phyloP scores from a whole-genome alignment of 805 yeast species.

The Kregervanrija fluxuum region DNA sequence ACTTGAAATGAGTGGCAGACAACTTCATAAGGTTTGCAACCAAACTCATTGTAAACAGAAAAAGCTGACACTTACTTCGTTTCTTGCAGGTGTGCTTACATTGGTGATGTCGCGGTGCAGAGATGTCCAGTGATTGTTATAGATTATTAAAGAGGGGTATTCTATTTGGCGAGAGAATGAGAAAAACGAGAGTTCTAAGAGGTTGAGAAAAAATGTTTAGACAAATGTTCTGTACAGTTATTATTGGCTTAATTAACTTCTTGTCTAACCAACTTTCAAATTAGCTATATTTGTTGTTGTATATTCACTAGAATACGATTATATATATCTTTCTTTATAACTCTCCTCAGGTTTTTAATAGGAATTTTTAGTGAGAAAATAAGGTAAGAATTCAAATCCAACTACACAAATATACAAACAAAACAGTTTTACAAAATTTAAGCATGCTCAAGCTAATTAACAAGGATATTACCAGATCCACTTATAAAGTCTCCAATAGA shows the following conservation, averaged over 20 bases:
- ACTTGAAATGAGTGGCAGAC: too few species aligned
- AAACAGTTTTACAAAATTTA: neutral
- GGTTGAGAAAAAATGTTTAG: neutral
- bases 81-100: neutral
- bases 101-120: constrained; percentile 3
- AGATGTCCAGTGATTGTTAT: neutral
- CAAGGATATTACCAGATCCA: neutral
- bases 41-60: too few species aligned
- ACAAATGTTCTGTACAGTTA: too few species aligned
- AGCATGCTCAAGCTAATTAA: constrained; percentile 8
- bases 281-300: too few species aligned
- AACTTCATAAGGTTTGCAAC: too few species aligned
- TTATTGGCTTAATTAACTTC: too few species aligned
- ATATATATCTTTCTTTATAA: too few species aligned
- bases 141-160: neutral
- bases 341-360: too few species aligned
- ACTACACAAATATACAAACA: neutral
- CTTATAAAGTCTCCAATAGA: constrained; percentile 2
- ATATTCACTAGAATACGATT: too few species aligned
- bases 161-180: neutral
- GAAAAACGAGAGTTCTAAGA: neutral
- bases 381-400: neutral
- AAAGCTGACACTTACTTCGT: too few species aligned
- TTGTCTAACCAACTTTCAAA: too few species aligned
- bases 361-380: too few species aligned